Evolutionary conservation across 371 early-diverging fungal species (phyloP).

Genomic region (Thermomucor indicae-seudaticae): DNA sequence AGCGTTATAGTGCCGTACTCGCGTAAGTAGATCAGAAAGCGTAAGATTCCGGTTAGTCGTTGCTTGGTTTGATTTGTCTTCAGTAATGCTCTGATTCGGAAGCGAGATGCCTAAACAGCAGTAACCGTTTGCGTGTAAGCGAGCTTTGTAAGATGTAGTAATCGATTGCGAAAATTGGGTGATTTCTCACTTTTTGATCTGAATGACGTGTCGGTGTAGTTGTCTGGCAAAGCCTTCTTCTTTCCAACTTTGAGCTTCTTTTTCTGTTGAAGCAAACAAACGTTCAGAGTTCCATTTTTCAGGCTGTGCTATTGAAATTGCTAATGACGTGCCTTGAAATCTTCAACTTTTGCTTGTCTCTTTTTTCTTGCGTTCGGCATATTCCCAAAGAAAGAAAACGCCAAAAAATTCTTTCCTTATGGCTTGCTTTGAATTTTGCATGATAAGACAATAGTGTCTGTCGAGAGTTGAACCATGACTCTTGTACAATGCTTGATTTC

Average conservation of each 20-base stretch:
- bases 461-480: too few relatives aligned
- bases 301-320: background rate
- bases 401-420: too few relatives aligned
- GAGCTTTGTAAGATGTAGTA: background rate
- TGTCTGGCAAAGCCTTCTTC: constrained; percentile 74
- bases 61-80: constrained; percentile 66
- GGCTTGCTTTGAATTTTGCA: too few relatives aligned
- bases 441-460: too few relatives aligned
- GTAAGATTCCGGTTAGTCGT: constrained; percentile 74
- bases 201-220: constrained; percentile 83
- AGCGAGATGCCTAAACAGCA: constrained; percentile 79
- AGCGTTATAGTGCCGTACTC: constrained; percentile 76
- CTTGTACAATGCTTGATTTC: too few relatives aligned
- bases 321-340: constrained; percentile 64
- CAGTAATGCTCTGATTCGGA: constrained; percentile 71
- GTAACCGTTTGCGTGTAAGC: too few relatives aligned
- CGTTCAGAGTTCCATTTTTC: background rate
- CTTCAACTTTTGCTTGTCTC: constrained; percentile 74
- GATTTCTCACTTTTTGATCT: constrained; percentile 63
- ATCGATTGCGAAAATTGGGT: background rate
- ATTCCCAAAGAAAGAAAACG: too few relatives aligned
- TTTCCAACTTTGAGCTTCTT: constrained; percentile 91
- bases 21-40: constrained; percentile 66
- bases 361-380: constrained; percentile 77
- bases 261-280: constrained; percentile 54